These are phyloP conservation scores for Kluyveromyces wickerhamii DNA, from an alignment of 805 yeast genomes.

Conservation along the genomic window DNA sequence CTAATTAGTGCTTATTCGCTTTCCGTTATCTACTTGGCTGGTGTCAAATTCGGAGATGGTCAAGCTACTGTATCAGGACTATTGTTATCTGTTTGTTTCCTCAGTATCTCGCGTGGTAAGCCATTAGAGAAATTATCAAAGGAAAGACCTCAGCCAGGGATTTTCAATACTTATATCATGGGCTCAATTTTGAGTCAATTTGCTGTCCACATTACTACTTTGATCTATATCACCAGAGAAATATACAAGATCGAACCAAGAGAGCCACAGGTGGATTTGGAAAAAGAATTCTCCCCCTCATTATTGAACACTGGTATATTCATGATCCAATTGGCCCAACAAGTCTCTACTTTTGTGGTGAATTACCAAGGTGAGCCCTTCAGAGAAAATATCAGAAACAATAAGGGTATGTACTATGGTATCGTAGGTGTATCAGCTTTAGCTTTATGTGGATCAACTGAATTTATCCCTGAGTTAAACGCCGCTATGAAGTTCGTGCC, in stretches of 20 bases:
- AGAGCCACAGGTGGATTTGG: conserved; percentile 82
- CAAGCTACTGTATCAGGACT: conserved; percentile 97
- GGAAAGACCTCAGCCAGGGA: conserved; percentile 96
- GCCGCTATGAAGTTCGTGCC: conserved; percentile 88
- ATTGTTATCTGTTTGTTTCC: conserved; percentile 85
- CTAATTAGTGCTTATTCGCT: conserved; percentile 92
- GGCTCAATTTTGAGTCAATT: conserved; percentile 96
- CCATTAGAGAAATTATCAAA: conserved; percentile 83
- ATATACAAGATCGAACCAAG: conserved; percentile 88
- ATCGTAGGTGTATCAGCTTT: conserved; percentile 82
- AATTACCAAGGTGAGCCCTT: conserved; percentile 97
- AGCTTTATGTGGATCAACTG: conserved; percentile 88
- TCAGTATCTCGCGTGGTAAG: conserved; percentile 89
- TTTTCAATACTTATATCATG: conserved; percentile 91
- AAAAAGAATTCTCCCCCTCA: conserved; percentile 81
- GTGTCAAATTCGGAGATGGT: conserved; percentile 96
- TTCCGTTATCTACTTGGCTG: conserved; percentile 90
- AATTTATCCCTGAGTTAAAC: conserved; percentile 88
- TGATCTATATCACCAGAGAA: conserved; percentile 75
- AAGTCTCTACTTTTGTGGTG: conserved; percentile 94
- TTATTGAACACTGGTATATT: conserved; percentile 93
- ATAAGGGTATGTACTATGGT: conserved; percentile 96
- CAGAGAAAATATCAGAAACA: conserved; percentile 81
- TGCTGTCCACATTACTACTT: conserved; percentile 79
- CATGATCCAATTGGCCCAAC: conserved; percentile 88